Percentiles rank a stretch among this genome's conserved stretches.
Evolutionary conservation across 805 yeast species (phyloP).

Genomic region (Yarrowia keelungensis): DNA sequence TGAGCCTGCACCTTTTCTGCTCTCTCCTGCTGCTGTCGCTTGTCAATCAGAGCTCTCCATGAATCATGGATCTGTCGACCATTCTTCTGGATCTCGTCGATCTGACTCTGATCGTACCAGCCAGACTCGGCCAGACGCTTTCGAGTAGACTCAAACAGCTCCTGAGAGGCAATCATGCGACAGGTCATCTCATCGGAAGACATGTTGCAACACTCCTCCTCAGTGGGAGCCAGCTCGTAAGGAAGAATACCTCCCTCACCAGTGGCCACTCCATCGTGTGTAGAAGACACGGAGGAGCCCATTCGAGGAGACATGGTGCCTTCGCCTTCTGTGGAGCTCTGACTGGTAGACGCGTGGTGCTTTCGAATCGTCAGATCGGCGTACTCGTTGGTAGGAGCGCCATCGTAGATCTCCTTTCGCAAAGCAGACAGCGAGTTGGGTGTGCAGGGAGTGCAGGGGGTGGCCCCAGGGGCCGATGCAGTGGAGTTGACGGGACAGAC

Average conservation of each 20-base stretch:
- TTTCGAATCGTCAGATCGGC: constrained; percentile 9
- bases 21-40: constrained; percentile 6
- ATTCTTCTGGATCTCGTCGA: constrained; percentile 36
- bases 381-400: constrained; percentile 24
- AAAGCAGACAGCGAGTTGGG: constrained; percentile 33
- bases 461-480: constrained; percentile 34
- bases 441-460: constrained; percentile 39
- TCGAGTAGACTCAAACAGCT: constrained; percentile 34
- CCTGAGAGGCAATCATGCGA: constrained; percentile 32
- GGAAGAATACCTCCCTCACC: constrained; percentile 38
- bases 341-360: constrained; percentile 33
- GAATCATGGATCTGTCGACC: constrained; percentile 30
- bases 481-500: constrained; percentile 14
- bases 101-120: constrained; percentile 33
- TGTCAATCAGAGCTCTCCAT: constrained; percentile 24
- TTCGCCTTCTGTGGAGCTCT: constrained; percentile 37
- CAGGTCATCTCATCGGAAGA: constrained; percentile 36
- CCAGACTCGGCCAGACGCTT: constrained; percentile 37
- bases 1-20: neutral
- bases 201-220: constrained; percentile 33
- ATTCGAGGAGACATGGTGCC: constrained; percentile 36
- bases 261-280: constrained; percentile 29
- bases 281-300: constrained; percentile 32
- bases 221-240: constrained; percentile 34
- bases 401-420: constrained; percentile 32